Conservation (phyloP, 2,329 filamentous ascomycete genomes). For the Trichophaea hybrida region DNA sequence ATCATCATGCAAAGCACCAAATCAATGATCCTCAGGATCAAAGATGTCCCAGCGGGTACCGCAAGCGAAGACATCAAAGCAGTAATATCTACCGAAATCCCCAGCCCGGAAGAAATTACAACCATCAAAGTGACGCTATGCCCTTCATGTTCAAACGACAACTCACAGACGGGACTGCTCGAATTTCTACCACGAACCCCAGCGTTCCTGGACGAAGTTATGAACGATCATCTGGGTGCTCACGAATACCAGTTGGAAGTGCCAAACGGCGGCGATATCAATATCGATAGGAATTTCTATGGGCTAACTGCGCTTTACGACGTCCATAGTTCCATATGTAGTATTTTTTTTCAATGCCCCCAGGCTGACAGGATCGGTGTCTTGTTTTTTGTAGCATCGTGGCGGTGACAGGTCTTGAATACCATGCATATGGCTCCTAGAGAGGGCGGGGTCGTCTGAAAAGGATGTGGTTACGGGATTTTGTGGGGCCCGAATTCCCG, state of each 20-base stretch:
- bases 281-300: constrained; percentile 26
- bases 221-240: not conserved
- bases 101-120: not conserved
- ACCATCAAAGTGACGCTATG: not conserved
- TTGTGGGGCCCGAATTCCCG: constrained; percentile 27
- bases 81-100: not conserved
- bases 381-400: constrained; percentile 22
- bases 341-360: not conserved
- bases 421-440: constrained; percentile 30
- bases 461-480: constrained; percentile 29
- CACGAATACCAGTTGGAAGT: not conserved
- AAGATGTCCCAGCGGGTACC: not conserved
- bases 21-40: not conserved
- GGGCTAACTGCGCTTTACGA: constrained; percentile 28
- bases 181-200: not conserved
- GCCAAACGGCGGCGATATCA: constrained; percentile 16
- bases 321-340: not conserved
- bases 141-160: not conserved
- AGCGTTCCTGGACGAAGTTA: not conserved
- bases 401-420: constrained; percentile 23
- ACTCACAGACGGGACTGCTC: not conserved
- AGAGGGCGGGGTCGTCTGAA: constrained; percentile 22
- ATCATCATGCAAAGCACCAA: not conserved
- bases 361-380: not conserved
- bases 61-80: not conserved